phyloP scores from a whole-genome alignment of 1,284 basidiomycete genomes.

The Pisolithus thermaeus region DNA sequence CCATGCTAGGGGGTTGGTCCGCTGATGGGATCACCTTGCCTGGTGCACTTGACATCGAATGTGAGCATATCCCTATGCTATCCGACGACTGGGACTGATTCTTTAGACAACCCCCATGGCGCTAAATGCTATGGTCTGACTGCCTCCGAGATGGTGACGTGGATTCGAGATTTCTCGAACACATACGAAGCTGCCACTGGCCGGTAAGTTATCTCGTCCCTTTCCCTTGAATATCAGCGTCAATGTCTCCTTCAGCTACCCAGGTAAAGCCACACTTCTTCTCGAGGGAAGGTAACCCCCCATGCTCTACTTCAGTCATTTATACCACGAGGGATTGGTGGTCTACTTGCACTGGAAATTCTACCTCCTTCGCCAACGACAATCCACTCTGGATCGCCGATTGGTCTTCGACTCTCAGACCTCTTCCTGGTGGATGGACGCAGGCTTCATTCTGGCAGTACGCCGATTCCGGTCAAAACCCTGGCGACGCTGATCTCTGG shows the following conservation, averaged over 20 bases:
- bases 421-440: constrained; percentile 53
- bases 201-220: constrained; percentile 29
- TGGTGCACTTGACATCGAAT: constrained; percentile 61
- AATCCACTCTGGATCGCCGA: constrained; percentile 59
- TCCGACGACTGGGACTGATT: background rate
- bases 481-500: constrained; percentile 53
- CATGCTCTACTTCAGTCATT: constrained; percentile 36
- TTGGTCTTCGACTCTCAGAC: constrained; percentile 43
- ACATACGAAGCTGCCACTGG: constrained; percentile 52
- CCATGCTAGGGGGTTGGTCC: constrained; percentile 46
- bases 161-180: constrained; percentile 57
- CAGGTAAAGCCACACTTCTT: constrained; percentile 19
- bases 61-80: constrained; percentile 26
- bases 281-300: background rate
- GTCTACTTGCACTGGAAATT: constrained; percentile 59
- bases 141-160: constrained; percentile 50
- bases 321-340: constrained; percentile 67
- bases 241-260: constrained; percentile 26
- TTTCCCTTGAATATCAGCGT: constrained; percentile 4
- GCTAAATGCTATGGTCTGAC: constrained; percentile 53
- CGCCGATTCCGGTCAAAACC: constrained; percentile 44
- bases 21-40: constrained; percentile 58
- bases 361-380: constrained; percentile 39
- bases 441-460: constrained; percentile 62
- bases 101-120: constrained; percentile 44